Conservation (phyloP, 2,329 filamentous ascomycete species). For the Hirsutella thompsonii region DNA sequence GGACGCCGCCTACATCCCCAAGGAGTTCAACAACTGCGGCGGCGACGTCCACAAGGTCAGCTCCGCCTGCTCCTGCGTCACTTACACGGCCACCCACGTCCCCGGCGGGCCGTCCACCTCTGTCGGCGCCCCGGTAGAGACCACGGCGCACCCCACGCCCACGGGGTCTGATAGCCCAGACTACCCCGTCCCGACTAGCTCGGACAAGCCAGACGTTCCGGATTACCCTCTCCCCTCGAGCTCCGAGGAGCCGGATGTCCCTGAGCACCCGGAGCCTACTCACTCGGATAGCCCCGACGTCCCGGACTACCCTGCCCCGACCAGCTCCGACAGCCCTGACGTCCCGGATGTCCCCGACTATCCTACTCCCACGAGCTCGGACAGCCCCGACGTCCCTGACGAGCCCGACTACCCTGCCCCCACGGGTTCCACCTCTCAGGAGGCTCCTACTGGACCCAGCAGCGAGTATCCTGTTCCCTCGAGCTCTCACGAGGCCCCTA, state of each 20-base stretch:
- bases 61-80: constrained; percentile 25
- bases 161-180: not conserved
- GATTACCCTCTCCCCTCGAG: not conserved
- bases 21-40: constrained; percentile 17
- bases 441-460: not conserved
- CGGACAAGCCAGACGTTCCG: not conserved
- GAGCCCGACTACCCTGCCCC: not conserved
- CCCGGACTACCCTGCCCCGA: not conserved
- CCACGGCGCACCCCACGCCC: not conserved
- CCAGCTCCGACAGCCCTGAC: not conserved
- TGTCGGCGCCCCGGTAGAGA: constrained; percentile 1
- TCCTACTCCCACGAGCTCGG: not conserved
- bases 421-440: not conserved
- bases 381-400: no score
- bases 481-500: not conserved
- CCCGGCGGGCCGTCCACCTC: constrained; percentile 2
- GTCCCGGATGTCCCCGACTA: no score
- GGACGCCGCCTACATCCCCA: constrained; percentile 14
- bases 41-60: constrained; percentile 7
- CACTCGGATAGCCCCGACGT: not conserved
- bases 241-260: not conserved
- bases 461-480: not conserved
- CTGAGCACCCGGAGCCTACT: not conserved
- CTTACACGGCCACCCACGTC: constrained; percentile 19
- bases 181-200: not conserved